phyloP scores from a whole-genome alignment of 768 basidiomycete genomes.

The Tylopilus plumbeoviolaceoides region DNA sequence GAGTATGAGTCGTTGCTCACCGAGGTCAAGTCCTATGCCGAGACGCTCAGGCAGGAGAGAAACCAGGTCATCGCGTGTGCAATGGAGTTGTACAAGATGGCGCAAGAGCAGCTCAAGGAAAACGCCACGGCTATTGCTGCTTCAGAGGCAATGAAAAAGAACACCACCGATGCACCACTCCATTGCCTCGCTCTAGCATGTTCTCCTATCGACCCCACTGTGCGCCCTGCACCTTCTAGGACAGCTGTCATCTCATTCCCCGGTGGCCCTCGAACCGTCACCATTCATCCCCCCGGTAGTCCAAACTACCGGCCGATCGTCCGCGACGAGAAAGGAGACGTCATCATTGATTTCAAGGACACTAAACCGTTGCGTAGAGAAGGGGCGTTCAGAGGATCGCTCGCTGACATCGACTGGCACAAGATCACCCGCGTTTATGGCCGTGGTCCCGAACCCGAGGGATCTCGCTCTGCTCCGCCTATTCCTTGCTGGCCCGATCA shows the following conservation, averaged over 20 bases:
- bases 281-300: constrained; percentile 18
- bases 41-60: constrained; percentile 7
- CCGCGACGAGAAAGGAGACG: constrained; percentile 16
- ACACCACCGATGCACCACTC: neutral
- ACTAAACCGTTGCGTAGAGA: constrained; percentile 15
- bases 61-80: neutral
- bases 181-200: neutral
- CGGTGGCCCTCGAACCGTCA: constrained; percentile 20
- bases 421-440: constrained; percentile 9
- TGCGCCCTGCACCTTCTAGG: neutral
- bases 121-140: constrained; percentile 1
- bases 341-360: constrained; percentile 10
- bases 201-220: neutral
- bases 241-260: constrained; percentile 15
- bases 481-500: constrained; percentile 12
- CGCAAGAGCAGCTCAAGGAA: constrained; percentile 6
- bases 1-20: constrained; percentile 11
- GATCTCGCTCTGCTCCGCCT: neutral
- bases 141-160: neutral
- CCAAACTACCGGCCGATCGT: constrained; percentile 11
- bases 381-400: constrained; percentile 17
- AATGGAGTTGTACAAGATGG: constrained; percentile 3
- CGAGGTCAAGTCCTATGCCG: neutral
- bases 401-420: constrained; percentile 7
- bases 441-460: constrained; percentile 9